Evolutionary conservation across 192 early-diverging fungal species (phyloP).

Genomic region (Gamsiella multidivaricata): DNA sequence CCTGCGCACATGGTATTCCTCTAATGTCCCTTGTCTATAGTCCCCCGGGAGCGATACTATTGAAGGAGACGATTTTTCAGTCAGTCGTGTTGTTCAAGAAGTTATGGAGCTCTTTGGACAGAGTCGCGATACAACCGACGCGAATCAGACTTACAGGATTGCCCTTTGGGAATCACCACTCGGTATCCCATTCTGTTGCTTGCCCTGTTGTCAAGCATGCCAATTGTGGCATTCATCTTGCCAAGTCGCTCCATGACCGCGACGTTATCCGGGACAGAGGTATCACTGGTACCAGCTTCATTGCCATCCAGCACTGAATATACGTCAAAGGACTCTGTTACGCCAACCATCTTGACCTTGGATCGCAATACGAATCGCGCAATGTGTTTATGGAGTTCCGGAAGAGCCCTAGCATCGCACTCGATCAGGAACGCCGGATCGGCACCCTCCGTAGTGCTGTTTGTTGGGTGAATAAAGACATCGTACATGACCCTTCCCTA

Average conservation of each 20-base stretch:
- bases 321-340: slow-evolving; percentile 66
- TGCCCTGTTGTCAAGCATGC: slow-evolving; percentile 30
- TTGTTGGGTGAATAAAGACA: slow-evolving; percentile 86
- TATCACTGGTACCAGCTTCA: slow-evolving; percentile 31
- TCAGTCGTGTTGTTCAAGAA: too few relatives aligned
- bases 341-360: slow-evolving; percentile 77
- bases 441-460: slow-evolving; percentile 67
- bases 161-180: slow-evolving; percentile 40
- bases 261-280: background rate
- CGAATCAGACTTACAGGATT: slow-evolving; percentile 23
- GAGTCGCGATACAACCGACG: background rate
- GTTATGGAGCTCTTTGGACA: background rate
- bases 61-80: background rate
- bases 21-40: slow-evolving; percentile 63
- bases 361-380: slow-evolving; percentile 82
- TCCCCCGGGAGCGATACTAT: slow-evolving; percentile 59
- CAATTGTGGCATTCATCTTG: slow-evolving; percentile 31
- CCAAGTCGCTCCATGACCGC: slow-evolving; percentile 31
- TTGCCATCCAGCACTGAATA: slow-evolving; percentile 83
- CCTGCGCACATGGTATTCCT: slow-evolving; percentile 79
- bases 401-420: slow-evolving; percentile 67
- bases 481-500: slow-evolving; percentile 91
- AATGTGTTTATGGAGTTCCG: slow-evolving; percentile 71
- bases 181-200: slow-evolving; percentile 33
- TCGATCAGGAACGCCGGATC: slow-evolving; percentile 83